These are phyloP conservation scores for Sphaerobolus stellatus DNA, from an alignment of 1,284 basidiomycete genomes.

Conservation along the genomic window DNA sequence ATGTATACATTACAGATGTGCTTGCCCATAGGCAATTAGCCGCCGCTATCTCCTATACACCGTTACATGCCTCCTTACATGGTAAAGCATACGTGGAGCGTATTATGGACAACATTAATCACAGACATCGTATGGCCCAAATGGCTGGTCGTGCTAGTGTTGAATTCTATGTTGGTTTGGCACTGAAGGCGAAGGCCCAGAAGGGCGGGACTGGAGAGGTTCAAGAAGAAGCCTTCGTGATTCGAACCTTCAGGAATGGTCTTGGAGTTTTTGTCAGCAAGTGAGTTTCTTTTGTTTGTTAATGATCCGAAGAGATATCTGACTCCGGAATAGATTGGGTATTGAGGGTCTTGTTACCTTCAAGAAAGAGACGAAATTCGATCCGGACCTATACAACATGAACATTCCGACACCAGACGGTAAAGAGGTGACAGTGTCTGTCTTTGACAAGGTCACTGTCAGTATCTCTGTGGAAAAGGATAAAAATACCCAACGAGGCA, in stretches of 20 bases:
- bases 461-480: constrained; percentile 94
- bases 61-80: constrained; percentile 85
- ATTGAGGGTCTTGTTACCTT: constrained; percentile 94
- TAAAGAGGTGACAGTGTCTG: constrained; percentile 63
- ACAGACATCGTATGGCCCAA: constrained; percentile 93
- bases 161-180: constrained; percentile 96
- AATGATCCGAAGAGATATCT: background rate
- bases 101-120: constrained; percentile 85
- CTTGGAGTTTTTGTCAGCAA: constrained; percentile 93
- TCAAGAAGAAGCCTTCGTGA: constrained; percentile 90
- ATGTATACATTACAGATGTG: constrained; percentile 61
- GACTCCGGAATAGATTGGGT: constrained; percentile 62
- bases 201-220: constrained; percentile 47
- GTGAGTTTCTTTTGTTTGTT: constrained; percentile 48
- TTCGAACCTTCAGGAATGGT: constrained; percentile 93
- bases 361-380: constrained; percentile 85
- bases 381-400: constrained; percentile 88
- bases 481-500: constrained; percentile 89
- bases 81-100: constrained; percentile 89
- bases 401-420: constrained; percentile 55
- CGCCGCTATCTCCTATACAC: constrained; percentile 83
- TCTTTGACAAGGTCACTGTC: constrained; percentile 93
- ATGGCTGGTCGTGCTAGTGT: constrained; percentile 95
- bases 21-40: constrained; percentile 93
- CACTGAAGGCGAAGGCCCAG: constrained; percentile 70